Evolutionary conservation across 1,284 basidiomycete species (phyloP).

Genomic region (Athelia psychrophila): DNA sequence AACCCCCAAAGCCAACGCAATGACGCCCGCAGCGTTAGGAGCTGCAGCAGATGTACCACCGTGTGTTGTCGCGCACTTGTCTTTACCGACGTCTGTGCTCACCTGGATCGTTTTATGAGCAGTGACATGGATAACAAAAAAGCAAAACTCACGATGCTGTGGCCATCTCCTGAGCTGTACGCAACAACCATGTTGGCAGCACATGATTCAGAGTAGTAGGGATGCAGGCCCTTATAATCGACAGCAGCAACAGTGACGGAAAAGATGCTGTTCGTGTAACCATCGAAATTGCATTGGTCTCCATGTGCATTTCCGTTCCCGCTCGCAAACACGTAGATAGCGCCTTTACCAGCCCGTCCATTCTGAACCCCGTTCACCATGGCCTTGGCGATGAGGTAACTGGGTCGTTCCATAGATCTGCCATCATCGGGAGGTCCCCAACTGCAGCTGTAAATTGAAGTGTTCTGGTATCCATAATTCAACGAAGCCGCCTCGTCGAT

Average conservation of each 20-base stretch:
- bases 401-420: constrained; percentile 92
- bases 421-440: constrained; percentile 99
- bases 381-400: constrained; percentile 90
- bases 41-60: constrained; percentile 98
- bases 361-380: constrained; percentile 94
- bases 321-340: constrained; percentile 95
- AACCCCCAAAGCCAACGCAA: constrained; percentile 83
- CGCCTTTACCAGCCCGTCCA: constrained; percentile 89
- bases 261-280: constrained; percentile 98
- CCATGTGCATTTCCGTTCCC: constrained; percentile 92
- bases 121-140: constrained; percentile 7
- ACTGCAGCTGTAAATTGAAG: constrained; percentile 93
- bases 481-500: constrained; percentile 97
- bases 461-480: constrained; percentile 92
- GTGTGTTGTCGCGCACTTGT: constrained; percentile 81
- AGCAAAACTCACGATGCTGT: constrained; percentile 74
- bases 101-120: constrained; percentile 50
- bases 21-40: constrained; percentile 90
- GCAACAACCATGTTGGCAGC: constrained; percentile 96
- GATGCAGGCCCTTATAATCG: constrained; percentile 90
- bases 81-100: constrained; percentile 90
- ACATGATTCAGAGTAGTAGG: constrained; percentile 97
- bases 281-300: constrained; percentile 99
- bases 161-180: constrained; percentile 94
- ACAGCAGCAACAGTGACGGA: constrained; percentile 94